Percentiles rank a stretch among this genome's conserved stretches.
phyloP scores from a whole-genome alignment of 108 stramenopile species.

The Pseudonitzschia delicatissima region DNA sequence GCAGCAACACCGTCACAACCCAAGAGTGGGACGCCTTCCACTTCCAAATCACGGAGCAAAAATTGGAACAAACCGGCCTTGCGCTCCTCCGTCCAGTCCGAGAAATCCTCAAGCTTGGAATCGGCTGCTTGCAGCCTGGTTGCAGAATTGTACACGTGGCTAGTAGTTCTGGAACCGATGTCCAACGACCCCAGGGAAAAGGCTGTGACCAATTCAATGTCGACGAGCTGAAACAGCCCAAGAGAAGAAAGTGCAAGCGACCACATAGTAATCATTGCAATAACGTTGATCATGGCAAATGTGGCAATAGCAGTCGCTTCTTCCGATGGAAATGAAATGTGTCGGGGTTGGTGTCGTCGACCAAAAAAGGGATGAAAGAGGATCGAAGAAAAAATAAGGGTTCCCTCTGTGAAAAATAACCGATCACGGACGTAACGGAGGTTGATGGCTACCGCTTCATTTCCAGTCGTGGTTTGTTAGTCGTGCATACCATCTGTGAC shows the following conservation, averaged over 20 bases:
- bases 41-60: conserved; percentile 68
- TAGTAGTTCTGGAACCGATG: not conserved
- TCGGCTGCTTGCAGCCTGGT: conserved; percentile 2
- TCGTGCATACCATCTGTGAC: too few species aligned
- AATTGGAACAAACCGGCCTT: conserved; percentile 60
- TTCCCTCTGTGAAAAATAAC: too few species aligned
- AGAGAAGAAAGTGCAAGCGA: not conserved
- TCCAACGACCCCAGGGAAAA: conserved; percentile 10
- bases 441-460: too few species aligned
- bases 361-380: too few species aligned
- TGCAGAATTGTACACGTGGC: not conserved
- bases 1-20: conserved; percentile 60
- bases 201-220: not conserved
- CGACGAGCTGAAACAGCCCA: not conserved
- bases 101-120: conserved; percentile 13
- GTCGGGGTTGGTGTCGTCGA: too few species aligned
- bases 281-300: too few species aligned
- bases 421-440: too few species aligned
- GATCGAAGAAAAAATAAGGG: too few species aligned
- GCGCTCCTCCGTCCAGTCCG: conserved; percentile 48
- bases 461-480: too few species aligned
- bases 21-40: conserved; percentile 77
- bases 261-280: too few species aligned
- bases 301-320: too few species aligned
- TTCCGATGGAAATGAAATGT: too few species aligned